Base-by-base conservation (phyloP, 192 early-diverging fungal species). In the Geranomyces michiganensis region DNA sequence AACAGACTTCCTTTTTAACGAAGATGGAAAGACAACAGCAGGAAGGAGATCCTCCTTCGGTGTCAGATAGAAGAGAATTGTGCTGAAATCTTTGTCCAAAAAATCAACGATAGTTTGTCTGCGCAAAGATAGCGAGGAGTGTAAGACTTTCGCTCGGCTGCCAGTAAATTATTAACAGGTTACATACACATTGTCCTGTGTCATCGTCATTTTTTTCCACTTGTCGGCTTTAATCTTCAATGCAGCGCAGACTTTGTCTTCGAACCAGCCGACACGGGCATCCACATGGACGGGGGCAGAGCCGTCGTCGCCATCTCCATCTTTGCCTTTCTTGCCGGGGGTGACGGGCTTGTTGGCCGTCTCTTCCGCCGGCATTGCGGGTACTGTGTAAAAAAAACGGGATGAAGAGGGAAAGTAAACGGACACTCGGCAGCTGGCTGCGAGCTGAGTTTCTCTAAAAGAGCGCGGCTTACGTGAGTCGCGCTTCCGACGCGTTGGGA, bases 161-260 rank as follows among this genome's bases (percentile, higher is more conserved):
- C 46, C 46, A 47, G 36, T 53, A 17, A n/a, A 31, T 10, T 41
- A 41, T 10, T 10, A 41, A 10, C 3, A 41, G 32, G 26, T 36
- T 30, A 67, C 77, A 36, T 71, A 88, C 87, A 79, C 74, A 70
- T 88, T 83, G 46, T 88, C 87, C 7, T 60, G 36, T 10, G 72
- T 60, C 30, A 69, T 62, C 14, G 71, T 67, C 77, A 87, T 75
- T 75, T 88, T 88, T 65, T 88, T 88, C 80, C 83, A 88, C 69
- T 87, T 87, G 74, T 88, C 87, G 41, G 24, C 70, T 76, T 88
- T 88, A 59, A 88, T 70, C 60, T 87, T 88, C 45, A 88, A 72
- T 1, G 83, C 85, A 27, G 10, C 73, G 70, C 78, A 79, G 27
- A 88, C 83, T 31, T 67, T 74, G 7, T 88, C 87, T 67, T 84